Evolutionary conservation across 257 asterid genomes (phyloP).

Genomic region (Solanum rostratum): DNA sequence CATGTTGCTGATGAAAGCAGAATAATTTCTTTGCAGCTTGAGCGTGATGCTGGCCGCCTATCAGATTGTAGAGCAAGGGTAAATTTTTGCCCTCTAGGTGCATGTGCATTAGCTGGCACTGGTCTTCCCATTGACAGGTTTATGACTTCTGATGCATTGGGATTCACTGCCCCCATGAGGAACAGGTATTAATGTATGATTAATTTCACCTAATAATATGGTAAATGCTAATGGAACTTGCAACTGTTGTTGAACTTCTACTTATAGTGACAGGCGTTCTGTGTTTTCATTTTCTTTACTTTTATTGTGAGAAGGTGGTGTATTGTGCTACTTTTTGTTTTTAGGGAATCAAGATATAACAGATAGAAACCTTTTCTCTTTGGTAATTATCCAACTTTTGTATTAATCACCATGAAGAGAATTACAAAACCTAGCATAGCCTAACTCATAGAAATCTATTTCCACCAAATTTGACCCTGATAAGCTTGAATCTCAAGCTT

Average conservation of each 20-base stretch:
- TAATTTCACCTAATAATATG: not conserved
- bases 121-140: conserved; percentile 97
- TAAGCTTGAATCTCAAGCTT: not conserved
- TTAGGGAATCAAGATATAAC: not conserved
- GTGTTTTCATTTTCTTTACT: not conserved
- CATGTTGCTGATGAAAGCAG: conserved; percentile 4
- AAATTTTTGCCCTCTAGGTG: conserved; percentile 91
- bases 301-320: not conserved
- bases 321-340: not conserved
- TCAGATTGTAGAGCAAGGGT: conserved; percentile 70
- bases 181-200: conserved; percentile 47
- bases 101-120: conserved; percentile 98
- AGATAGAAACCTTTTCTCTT: not conserved
- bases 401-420: not conserved
- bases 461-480: not conserved
- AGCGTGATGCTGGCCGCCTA: conserved; percentile 87
- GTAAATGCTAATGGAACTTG: not conserved
- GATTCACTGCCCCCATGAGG: conserved; percentile 91
- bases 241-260: not conserved
- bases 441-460: not conserved
- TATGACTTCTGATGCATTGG: conserved; percentile 88
- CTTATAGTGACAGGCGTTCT: not conserved
- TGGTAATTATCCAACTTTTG: not conserved
- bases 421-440: not conserved
- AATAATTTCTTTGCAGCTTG: conserved; percentile 50